phyloP scores from a whole-genome alignment of 2,329 filamentous ascomycete species.

The Colletotrichum agaves region DNA sequence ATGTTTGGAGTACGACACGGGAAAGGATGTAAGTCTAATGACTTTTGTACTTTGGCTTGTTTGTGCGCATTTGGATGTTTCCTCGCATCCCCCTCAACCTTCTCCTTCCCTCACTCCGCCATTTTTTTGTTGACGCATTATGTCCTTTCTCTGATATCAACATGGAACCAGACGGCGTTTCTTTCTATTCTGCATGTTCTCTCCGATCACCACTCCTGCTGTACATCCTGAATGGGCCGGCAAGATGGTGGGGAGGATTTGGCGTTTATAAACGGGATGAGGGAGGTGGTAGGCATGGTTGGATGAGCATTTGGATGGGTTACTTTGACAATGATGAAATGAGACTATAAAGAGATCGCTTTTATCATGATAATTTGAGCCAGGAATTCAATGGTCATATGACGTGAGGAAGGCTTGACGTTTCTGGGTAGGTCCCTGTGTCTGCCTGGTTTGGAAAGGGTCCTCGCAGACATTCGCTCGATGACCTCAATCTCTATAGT shows the following conservation, averaged over 20 bases:
- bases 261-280: constrained; percentile 17
- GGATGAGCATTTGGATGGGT: not conserved
- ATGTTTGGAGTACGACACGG: constrained; percentile 34
- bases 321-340: constrained; percentile 18
- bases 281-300: not conserved
- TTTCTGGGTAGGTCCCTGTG: no score
- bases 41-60: constrained; percentile 1
- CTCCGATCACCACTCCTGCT: not conserved
- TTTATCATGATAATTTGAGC: not conserved
- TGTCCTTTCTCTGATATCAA: constrained; percentile 27
- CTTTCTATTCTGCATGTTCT: constrained; percentile 20
- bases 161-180: constrained; percentile 19
- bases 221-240: constrained; percentile 18
- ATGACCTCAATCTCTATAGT: no score
- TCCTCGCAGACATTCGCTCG: no score
- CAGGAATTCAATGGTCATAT: not conserved
- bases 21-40: constrained; percentile 36
- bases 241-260: not conserved
- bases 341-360: constrained; percentile 16
- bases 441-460: no score
- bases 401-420: not conserved
- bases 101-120: not conserved
- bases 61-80: constrained; percentile 23
- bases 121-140: constrained; percentile 17
- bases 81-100: not conserved